These are phyloP conservation scores for Gynochthodes officinalis DNA, from an alignment of 257 asterid genomes.

Conservation along the genomic window DNA sequence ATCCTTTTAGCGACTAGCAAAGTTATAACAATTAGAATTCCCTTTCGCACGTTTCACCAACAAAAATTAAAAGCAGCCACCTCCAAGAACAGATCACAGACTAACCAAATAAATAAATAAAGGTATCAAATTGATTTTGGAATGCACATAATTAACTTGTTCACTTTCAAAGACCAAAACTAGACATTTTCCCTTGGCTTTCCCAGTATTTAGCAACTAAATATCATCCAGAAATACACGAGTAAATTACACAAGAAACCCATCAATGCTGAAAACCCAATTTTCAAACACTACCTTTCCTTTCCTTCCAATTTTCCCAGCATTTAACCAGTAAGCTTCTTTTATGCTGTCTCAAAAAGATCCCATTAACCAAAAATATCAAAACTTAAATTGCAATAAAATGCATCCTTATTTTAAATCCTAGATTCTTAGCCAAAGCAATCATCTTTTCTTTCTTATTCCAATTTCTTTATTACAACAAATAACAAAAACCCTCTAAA, in stretches of 20 bases:
- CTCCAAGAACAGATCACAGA: neutral
- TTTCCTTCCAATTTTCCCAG: neutral
- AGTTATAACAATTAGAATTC: neutral
- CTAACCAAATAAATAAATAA: neutral
- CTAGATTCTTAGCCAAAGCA: neutral
- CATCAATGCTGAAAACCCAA: neutral
- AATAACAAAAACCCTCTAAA: neutral
- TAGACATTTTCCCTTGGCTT: neutral
- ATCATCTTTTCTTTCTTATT: neutral
- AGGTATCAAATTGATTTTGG: neutral
- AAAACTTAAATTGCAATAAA: neutral
- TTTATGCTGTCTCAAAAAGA: neutral
- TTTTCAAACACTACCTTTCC: neutral
- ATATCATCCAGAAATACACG: neutral
- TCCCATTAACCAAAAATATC: neutral
- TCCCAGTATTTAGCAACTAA: neutral
- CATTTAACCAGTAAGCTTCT: neutral
- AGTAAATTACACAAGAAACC: neutral
- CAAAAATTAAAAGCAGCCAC: neutral
- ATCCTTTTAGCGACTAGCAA: neutral
- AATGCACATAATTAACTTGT: neutral
- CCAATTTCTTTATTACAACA: no score
- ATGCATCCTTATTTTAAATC: neutral
- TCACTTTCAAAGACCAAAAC: neutral
- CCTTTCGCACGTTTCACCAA: neutral